Percentiles rank a stretch among this genome's conserved stretches.
Conservation (phyloP, 805 yeast genomes). For the Wickerhamiella australiensis region DNA sequence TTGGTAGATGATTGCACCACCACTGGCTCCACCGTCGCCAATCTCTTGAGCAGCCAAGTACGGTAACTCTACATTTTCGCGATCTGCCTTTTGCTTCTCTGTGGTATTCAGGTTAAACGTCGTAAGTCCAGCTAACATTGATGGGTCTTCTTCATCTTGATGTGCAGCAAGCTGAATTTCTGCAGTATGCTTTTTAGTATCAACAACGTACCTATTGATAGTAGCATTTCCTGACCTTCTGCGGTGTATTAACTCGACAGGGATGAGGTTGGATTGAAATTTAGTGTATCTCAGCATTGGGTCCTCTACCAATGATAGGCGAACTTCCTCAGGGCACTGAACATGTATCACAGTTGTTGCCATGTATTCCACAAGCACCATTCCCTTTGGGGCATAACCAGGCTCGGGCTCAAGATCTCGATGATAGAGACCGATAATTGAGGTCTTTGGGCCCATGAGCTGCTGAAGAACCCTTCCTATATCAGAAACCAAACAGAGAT, state of each 20-base stretch:
- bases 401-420: conserved; percentile 13
- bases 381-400: conserved; percentile 41
- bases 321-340: conserved; percentile 32
- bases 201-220: conserved; percentile 41
- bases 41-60: conserved; percentile 70
- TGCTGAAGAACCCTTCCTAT: conserved; percentile 42
- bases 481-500: conserved; percentile 47
- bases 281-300: conserved; percentile 21
- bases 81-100: conserved; percentile 60
- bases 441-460: conserved; percentile 34
- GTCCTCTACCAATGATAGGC: conserved; percentile 34
- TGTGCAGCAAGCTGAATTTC: conserved; percentile 26
- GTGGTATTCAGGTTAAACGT: conserved; percentile 78
- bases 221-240: conserved; percentile 78
- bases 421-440: conserved; percentile 19
- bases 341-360: conserved; percentile 65
- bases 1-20: conserved; percentile 93
- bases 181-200: conserved; percentile 37
- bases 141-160: conserved; percentile 31
- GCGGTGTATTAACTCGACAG: conserved; percentile 47
- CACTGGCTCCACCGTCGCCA: conserved; percentile 44
- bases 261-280: conserved; percentile 38
- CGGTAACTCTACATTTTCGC: conserved; percentile 83
- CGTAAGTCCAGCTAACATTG: conserved; percentile 57
- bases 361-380: conserved; percentile 48